phyloP scores from a whole-genome alignment of 2,329 filamentous ascomycete species.

The Leptographium lundbergii region DNA sequence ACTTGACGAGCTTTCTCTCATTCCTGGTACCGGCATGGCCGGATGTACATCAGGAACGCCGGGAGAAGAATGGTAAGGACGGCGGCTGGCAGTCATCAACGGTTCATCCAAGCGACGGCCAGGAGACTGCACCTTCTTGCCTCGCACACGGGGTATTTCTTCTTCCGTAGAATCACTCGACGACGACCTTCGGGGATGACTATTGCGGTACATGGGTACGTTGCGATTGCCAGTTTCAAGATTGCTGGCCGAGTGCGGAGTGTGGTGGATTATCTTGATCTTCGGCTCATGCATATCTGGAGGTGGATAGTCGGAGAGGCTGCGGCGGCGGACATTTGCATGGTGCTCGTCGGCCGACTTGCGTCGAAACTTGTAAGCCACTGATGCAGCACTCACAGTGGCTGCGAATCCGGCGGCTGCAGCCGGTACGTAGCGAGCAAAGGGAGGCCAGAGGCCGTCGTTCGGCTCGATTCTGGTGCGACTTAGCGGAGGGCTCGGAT shows the following conservation, averaged over 20 bases:
- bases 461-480: conserved; percentile 15
- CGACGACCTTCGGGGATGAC: conserved; percentile 29
- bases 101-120: conserved; percentile 15
- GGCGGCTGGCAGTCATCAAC: conserved; percentile 20
- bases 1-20: conserved; percentile 8
- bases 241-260: conserved; percentile 16
- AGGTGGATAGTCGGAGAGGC: conserved; percentile 37
- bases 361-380: conserved; percentile 19
- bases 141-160: conserved; percentile 15
- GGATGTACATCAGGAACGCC: conserved; percentile 18
- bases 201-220: conserved; percentile 29
- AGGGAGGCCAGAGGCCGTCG: conserved; percentile 28
- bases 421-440: conserved; percentile 20
- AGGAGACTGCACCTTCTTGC: conserved; percentile 11
- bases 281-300: conserved; percentile 16
- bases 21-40: conserved; percentile 8
- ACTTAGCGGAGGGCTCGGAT: not conserved
- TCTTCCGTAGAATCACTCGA: conserved; percentile 30
- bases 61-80: conserved; percentile 16
- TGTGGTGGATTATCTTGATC: conserved; percentile 7
- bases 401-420: conserved; percentile 2
- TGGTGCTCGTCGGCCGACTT: conserved; percentile 25
- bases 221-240: conserved; percentile 21
- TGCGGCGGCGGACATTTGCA: conserved; percentile 27
- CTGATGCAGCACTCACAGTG: conserved; percentile 12